phyloP scores from a whole-genome alignment of 2,329 filamentous ascomycete species.

The Cladophialophora psammophila region DNA sequence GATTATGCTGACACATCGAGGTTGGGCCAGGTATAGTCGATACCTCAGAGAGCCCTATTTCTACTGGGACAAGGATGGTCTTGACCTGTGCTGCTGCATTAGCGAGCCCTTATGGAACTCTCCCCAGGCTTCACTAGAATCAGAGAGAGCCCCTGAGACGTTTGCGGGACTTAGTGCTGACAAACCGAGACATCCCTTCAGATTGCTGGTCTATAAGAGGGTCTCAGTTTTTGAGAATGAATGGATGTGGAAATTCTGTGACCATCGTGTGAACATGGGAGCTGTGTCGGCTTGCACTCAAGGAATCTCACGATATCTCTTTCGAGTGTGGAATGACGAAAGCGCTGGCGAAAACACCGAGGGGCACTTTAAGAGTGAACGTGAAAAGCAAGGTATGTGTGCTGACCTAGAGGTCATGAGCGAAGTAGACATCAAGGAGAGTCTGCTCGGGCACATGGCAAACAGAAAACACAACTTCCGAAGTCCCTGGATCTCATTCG shows the following conservation, averaged over 20 bases:
- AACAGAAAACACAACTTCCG: slow-evolving; percentile 1
- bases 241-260: neutral
- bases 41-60: neutral
- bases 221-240: neutral
- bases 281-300: slow-evolving; percentile 2
- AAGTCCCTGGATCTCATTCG: slow-evolving; percentile 23
- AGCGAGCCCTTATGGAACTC: neutral
- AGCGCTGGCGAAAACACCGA: neutral
- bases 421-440: slow-evolving; percentile 13
- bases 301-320: neutral
- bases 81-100: neutral
- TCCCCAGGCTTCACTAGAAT: neutral
- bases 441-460: neutral
- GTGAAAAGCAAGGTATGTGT: neutral
- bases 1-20: neutral
- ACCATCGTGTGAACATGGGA: slow-evolving; percentile 3
- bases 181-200: slow-evolving; percentile 3
- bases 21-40: neutral
- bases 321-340: neutral
- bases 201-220: neutral
- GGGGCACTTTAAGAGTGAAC: slow-evolving; percentile 13
- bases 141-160: neutral
- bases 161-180: neutral
- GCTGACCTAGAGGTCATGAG: slow-evolving; percentile 12
- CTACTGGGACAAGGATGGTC: neutral